Evolutionary conservation across 2,329 filamentous ascomycete species (phyloP).

Genomic region (Aspergillus calidoustus): DNA sequence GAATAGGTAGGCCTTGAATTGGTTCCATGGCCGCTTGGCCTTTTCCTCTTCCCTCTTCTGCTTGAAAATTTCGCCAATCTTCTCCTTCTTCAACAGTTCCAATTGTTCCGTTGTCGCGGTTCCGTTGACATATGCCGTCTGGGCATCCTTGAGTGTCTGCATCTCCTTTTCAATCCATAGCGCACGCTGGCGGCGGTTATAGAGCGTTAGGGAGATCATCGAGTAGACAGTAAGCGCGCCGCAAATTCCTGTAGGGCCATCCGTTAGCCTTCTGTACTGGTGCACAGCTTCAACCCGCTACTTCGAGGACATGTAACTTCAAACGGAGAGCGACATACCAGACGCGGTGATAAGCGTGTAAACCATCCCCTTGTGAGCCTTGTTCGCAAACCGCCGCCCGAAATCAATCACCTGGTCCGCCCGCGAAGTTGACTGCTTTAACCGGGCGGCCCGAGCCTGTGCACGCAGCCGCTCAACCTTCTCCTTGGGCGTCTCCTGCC

Average conservation of each 20-base stretch:
- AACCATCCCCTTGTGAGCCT: constrained; percentile 64
- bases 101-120: constrained; percentile 47
- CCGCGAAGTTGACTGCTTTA: constrained; percentile 60
- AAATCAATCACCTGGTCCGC: constrained; percentile 60
- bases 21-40: constrained; percentile 43
- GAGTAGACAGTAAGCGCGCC: constrained; percentile 67
- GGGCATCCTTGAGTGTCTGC: constrained; percentile 47
- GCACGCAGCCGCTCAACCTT: constrained; percentile 70
- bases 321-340: constrained; percentile 48
- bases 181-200: constrained; percentile 67
- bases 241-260: constrained; percentile 56
- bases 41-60: constrained; percentile 46
- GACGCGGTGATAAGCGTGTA: constrained; percentile 64
- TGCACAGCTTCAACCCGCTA: background rate
- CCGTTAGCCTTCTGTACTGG: constrained; percentile 5
- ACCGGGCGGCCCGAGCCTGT: constrained; percentile 69
- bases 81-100: constrained; percentile 50
- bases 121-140: constrained; percentile 46
- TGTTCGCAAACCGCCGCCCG: constrained; percentile 63
- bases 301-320: background rate
- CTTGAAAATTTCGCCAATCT: constrained; percentile 48
- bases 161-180: constrained; percentile 62
- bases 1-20: constrained; percentile 44
- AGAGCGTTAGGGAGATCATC: constrained; percentile 67
- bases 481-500: constrained; percentile 68